phyloP scores from a whole-genome alignment of 768 basidiomycete genomes.

The Tulasnella sp. region DNA sequence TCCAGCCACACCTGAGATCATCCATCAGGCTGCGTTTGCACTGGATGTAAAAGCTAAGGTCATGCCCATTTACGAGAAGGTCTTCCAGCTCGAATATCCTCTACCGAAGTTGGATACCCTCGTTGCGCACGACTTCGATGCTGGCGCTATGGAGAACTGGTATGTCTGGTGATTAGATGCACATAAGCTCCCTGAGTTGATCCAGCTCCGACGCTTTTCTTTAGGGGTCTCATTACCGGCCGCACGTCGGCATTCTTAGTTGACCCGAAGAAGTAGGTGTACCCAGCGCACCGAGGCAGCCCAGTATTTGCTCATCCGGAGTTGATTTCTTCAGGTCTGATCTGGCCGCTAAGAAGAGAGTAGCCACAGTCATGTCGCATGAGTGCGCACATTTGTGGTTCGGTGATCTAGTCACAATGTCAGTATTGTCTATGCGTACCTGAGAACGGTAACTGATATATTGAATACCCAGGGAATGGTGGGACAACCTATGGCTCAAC shows the following conservation, averaged over 20 bases:
- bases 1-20: conserved; percentile 66
- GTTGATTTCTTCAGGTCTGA: conserved; percentile 36
- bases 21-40: conserved; percentile 73
- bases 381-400: conserved; percentile 15
- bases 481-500: conserved; percentile 52
- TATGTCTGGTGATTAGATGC: conserved; percentile 25
- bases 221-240: conserved; percentile 75
- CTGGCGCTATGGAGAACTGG: conserved; percentile 92
- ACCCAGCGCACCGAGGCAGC: background rate
- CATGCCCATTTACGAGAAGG: conserved; percentile 80
- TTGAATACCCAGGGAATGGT: conserved; percentile 64
- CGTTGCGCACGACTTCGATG: conserved; percentile 82
- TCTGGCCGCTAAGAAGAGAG: conserved; percentile 62
- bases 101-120: conserved; percentile 92
- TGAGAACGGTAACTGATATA: background rate
- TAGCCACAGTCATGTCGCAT: conserved; percentile 69
- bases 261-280: conserved; percentile 46
- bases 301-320: background rate
- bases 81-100: conserved; percentile 87
- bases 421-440: conserved; percentile 28
- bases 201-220: background rate
- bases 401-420: conserved; percentile 32
- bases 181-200: background rate
- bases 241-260: conserved; percentile 70
- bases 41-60: conserved; percentile 76